Evolutionary conservation across 805 yeast genomes (phyloP).

Genomic region (Monosporozyma siamensis): DNA sequence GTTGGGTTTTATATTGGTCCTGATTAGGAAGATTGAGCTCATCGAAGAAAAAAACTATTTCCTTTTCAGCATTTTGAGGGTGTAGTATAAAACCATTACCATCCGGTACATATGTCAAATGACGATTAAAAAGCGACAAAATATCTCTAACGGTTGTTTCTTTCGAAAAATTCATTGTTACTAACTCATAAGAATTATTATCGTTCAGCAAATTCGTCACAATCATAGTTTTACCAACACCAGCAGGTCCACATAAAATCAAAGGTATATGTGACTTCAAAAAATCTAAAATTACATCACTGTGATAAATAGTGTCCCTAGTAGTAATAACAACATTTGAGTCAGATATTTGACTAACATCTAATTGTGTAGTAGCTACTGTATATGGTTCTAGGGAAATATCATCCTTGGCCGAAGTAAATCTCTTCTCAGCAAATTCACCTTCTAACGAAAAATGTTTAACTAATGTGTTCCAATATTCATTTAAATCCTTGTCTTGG

Average conservation of each 20-base stretch:
- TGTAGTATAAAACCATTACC: slow-evolving; percentile 43
- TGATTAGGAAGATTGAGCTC: slow-evolving; percentile 75
- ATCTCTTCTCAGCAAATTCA: not conserved
- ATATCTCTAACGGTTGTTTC: slow-evolving; percentile 59
- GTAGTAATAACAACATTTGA: slow-evolving; percentile 72
- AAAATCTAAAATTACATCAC: slow-evolving; percentile 46
- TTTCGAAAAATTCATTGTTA: slow-evolving; percentile 73
- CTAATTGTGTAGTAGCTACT: slow-evolving; percentile 35
- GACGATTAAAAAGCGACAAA: slow-evolving; percentile 58
- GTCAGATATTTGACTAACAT: slow-evolving; percentile 47
- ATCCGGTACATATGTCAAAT: slow-evolving; percentile 51
- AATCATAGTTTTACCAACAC: slow-evolving; percentile 94
- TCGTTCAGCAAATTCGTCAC: slow-evolving; percentile 56
- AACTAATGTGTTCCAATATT: not conserved
- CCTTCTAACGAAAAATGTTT: not conserved
- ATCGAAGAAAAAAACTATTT: slow-evolving; percentile 83
- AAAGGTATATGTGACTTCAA: slow-evolving; percentile 50
- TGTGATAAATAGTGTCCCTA: slow-evolving; percentile 63
- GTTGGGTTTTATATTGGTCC: slow-evolving; percentile 68
- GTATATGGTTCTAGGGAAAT: not conserved
- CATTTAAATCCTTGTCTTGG: not conserved
- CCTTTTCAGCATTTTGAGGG: slow-evolving; percentile 54
- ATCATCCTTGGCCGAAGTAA: not conserved
- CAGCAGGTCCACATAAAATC: slow-evolving; percentile 91
- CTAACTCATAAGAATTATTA: slow-evolving; percentile 47